These are phyloP conservation scores for Geranomyces variabilis DNA, from an alignment of 192 early-diverging fungal genomes.

Conservation along the genomic window DNA sequence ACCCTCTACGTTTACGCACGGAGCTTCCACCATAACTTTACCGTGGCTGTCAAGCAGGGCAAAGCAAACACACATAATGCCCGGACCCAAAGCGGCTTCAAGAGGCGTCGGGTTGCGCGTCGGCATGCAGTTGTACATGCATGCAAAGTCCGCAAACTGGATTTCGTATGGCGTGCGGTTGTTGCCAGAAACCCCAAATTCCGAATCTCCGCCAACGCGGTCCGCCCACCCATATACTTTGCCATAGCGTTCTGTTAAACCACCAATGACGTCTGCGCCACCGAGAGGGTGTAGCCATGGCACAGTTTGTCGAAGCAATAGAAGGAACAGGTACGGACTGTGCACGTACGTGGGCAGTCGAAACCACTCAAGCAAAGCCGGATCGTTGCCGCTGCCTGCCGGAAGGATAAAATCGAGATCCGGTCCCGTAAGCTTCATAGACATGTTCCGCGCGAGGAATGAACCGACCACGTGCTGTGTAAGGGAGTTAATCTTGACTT, in stretches of 20 bases:
- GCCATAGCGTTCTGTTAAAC: constrained; percentile 40
- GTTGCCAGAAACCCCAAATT: background rate
- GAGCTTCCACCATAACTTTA: constrained; percentile 38
- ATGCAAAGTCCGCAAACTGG: constrained; percentile 47
- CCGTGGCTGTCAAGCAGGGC: constrained; percentile 37
- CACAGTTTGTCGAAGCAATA: constrained; percentile 68
- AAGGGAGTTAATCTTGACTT: constrained; percentile 61
- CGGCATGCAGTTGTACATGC: constrained; percentile 52
- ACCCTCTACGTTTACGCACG: background rate
- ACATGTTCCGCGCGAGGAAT: constrained; percentile 71
- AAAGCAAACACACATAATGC: constrained; percentile 45
- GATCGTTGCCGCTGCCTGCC: constrained; percentile 41
- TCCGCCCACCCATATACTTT: constrained; percentile 31
- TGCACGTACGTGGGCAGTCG: constrained; percentile 58
- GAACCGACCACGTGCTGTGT: constrained; percentile 65
- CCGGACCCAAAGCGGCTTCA: constrained; percentile 48
- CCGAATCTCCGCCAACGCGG: constrained; percentile 5
- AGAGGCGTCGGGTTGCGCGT: constrained; percentile 30
- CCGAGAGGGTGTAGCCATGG: constrained; percentile 37
- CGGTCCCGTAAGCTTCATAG: constrained; percentile 63
- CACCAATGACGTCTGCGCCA: constrained; percentile 39
- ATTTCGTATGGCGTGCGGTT: constrained; percentile 36
- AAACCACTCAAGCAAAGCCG: constrained; percentile 44
- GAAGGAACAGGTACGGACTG: constrained; percentile 64
- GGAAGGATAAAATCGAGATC: constrained; percentile 84